Conservation (phyloP, 352 stramenopile genomes). For the Phytophthora colocasiae region DNA sequence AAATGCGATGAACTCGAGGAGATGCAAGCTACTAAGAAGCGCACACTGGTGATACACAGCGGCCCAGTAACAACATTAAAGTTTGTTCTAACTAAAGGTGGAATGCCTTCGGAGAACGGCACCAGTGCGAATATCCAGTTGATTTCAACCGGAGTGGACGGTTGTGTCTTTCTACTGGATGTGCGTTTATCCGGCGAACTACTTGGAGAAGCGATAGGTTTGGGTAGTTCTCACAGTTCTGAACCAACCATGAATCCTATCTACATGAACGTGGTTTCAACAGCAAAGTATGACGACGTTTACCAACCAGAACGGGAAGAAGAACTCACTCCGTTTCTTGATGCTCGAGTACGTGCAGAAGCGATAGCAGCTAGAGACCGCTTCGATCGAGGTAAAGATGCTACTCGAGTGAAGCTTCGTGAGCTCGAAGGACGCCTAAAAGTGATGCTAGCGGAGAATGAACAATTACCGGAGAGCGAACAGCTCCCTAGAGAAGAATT, state of each 20-base stretch:
- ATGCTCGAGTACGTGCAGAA: constrained; percentile 44
- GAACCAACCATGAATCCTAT: constrained; percentile 51
- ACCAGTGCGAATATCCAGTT: constrained; percentile 50
- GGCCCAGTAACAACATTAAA: constrained; percentile 64
- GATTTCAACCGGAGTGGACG: constrained; percentile 68
- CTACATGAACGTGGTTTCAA: constrained; percentile 68
- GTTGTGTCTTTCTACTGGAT: constrained; percentile 73
- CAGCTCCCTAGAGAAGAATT: constrained; percentile 88
- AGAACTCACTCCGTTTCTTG: constrained; percentile 50
- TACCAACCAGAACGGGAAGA: constrained; percentile 61
- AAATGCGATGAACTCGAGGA: constrained; percentile 61
- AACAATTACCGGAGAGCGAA: constrained; percentile 67
- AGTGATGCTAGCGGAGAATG: constrained; percentile 75
- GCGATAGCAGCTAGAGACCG: constrained; percentile 51
- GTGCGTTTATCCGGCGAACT: constrained; percentile 49
- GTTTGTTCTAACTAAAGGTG: constrained; percentile 47
- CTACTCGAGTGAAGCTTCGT: constrained; percentile 63
- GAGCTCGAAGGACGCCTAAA: constrained; percentile 77
- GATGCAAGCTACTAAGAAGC: constrained; percentile 73
- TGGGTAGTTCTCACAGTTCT: constrained; percentile 6
- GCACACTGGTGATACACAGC: constrained; percentile 59
- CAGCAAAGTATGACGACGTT: constrained; percentile 73
- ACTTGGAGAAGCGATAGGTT: constrained; percentile 29
- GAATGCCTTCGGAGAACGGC: constrained; percentile 6
- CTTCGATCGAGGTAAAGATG: constrained; percentile 74